Evolutionary conservation across 2,329 filamentous ascomycete species (phyloP).

Genomic region (Paradendryphiella salina): DNA sequence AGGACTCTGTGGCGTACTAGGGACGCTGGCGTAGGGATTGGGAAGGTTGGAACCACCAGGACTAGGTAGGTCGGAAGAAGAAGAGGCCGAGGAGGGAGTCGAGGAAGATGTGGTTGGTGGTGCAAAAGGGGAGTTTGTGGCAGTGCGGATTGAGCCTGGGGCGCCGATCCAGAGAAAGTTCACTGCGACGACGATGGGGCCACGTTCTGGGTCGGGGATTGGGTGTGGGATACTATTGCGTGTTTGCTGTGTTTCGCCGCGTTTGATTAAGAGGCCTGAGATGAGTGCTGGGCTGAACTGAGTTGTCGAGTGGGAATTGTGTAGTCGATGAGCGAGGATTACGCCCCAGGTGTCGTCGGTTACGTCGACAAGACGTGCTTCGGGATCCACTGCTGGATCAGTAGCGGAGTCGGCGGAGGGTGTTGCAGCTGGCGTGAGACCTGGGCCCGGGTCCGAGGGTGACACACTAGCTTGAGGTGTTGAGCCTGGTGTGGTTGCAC

Average conservation of each 20-base stretch:
- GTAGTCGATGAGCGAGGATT: constrained; percentile 64
- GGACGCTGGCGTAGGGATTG: constrained; percentile 7
- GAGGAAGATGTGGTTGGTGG: constrained; percentile 7
- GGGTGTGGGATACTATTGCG: constrained; percentile 17
- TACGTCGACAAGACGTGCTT: constrained; percentile 70
- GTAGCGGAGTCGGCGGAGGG: constrained; percentile 55
- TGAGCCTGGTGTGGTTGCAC: constrained; percentile 34
- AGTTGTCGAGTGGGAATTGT: constrained; percentile 42
- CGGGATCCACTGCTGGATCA: constrained; percentile 57
- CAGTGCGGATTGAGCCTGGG: constrained; percentile 43
- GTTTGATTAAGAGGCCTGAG: constrained; percentile 51
- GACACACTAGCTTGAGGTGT: constrained; percentile 43
- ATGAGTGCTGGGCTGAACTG: constrained; percentile 47
- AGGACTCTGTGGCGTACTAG: constrained; percentile 14
- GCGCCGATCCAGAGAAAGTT: constrained; percentile 54
- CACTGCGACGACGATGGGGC: constrained; percentile 46
- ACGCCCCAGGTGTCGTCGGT: constrained; percentile 78
- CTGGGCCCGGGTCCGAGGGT: constrained; percentile 37
- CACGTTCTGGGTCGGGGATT: constrained; percentile 29
- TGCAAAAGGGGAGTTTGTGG: constrained; percentile 35
- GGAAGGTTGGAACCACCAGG: constrained; percentile 15
- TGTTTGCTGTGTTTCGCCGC: constrained; percentile 31
- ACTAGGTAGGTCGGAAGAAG: constrained; percentile 29
- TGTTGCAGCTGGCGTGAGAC: constrained; percentile 68
- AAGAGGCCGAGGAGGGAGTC: background rate